phyloP scores from a whole-genome alignment of 2,329 filamentous ascomycete species.

The Paracamarosporium sp. region DNA sequence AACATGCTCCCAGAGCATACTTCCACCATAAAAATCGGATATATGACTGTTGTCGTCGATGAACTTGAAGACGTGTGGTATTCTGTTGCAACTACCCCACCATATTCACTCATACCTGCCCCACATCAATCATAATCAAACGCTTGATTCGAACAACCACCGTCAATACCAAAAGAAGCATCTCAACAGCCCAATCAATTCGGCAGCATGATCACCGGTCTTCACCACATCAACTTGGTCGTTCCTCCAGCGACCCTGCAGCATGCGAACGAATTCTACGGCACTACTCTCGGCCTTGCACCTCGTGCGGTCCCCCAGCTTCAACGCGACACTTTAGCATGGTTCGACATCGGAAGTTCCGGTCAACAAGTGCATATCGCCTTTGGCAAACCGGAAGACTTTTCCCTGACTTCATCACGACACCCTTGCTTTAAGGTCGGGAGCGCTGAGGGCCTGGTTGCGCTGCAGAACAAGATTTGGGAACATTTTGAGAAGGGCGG shows the following conservation, averaged over 20 bases:
- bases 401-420: slow-evolving; percentile 45
- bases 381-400: slow-evolving; percentile 47
- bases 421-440: slow-evolving; percentile 67
- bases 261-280: not conserved
- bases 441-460: slow-evolving; percentile 55
- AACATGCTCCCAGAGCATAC: not conserved
- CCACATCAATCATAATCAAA: too few relatives aligned
- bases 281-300: slow-evolving; percentile 61
- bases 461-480: slow-evolving; percentile 58
- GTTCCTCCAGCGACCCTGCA: not conserved
- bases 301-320: slow-evolving; percentile 59
- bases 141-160: not conserved
- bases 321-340: slow-evolving; percentile 60
- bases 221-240: slow-evolving; percentile 3
- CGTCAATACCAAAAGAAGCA: not conserved
- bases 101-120: not conserved
- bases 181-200: not conserved
- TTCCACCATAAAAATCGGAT: not conserved
- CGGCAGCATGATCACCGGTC: not conserved
- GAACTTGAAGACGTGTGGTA: not conserved
- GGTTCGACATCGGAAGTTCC: slow-evolving; percentile 65
- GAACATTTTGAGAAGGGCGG: slow-evolving; percentile 59
- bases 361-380: slow-evolving; percentile 66
- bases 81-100: not conserved
- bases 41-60: not conserved